Percentiles rank a stretch among this genome's conserved stretches.
Evolutionary conservation across 306 rosid genomes (phyloP).

Genomic region (Pyrus betulifolia): DNA sequence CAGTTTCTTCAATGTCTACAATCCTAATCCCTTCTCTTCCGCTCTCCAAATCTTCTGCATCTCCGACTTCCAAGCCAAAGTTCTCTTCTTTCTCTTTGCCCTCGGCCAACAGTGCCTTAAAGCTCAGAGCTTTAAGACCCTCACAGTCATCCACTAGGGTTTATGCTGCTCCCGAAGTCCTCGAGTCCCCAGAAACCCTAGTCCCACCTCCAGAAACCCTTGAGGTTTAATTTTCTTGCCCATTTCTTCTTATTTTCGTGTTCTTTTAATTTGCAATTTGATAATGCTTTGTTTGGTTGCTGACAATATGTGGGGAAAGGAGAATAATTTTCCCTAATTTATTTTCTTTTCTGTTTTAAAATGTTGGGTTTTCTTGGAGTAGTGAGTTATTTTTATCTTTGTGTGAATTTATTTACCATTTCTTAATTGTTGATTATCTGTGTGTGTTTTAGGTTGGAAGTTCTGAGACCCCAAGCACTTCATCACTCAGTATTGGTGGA

Average conservation of each 20-base stretch:
- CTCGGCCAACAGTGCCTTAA: slow-evolving; percentile 22
- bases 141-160: slow-evolving; percentile 36
- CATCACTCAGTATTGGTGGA: slow-evolving; percentile 44
- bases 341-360: background rate
- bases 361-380: background rate
- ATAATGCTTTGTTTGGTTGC: background rate
- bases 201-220: slow-evolving; percentile 36
- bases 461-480: slow-evolving; percentile 54
- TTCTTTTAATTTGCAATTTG: background rate
- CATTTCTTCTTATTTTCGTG: background rate
- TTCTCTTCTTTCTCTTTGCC: slow-evolving; percentile 22
- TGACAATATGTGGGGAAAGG: background rate
- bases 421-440: slow-evolving; percentile 9
- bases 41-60: slow-evolving; percentile 35
- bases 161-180: slow-evolving; percentile 62
- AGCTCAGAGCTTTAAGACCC: slow-evolving; percentile 32
- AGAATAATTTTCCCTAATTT: background rate
- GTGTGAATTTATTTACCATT: background rate
- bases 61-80: slow-evolving; percentile 31
- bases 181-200: slow-evolving; percentile 37
- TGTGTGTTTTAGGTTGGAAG: slow-evolving; percentile 49
- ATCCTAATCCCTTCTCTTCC: slow-evolving; percentile 42
- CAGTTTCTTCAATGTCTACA: slow-evolving; percentile 61
- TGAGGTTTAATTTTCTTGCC: slow-evolving; percentile 34
- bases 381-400: no score